These are phyloP conservation scores for Gossypium rotundifolium DNA, from an alignment of 345 rosid species.

Conservation along the genomic window DNA sequence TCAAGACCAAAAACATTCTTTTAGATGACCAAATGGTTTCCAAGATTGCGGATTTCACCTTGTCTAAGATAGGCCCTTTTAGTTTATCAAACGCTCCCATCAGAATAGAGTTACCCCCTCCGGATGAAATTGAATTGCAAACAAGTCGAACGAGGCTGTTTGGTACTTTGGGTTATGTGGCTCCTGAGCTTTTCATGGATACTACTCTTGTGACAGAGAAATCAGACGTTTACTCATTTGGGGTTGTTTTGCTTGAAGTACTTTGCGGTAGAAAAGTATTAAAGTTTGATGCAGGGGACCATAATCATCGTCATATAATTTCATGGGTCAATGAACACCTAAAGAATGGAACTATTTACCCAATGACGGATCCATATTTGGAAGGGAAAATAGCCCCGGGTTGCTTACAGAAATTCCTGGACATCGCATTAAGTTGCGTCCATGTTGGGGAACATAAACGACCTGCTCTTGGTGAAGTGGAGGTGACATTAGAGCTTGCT, in stretches of 20 bases:
- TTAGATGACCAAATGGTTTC: neutral
- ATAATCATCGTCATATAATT: neutral
- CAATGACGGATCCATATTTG: neutral
- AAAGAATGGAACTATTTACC: neutral
- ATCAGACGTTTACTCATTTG: slow-evolving; percentile 5
- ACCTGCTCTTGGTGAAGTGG: neutral
- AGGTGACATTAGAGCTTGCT: neutral
- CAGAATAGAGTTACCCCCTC: neutral
- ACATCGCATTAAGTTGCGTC: neutral
- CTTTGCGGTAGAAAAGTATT: neutral
- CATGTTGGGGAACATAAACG: neutral
- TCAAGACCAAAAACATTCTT: neutral
- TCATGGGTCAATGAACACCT: neutral
- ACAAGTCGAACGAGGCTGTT: neutral
- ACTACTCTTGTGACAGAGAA: neutral
- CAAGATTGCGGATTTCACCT: neutral
- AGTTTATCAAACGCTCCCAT: neutral
- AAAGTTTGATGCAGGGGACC: neutral
- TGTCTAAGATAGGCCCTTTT: neutral
- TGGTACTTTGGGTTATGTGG: neutral
- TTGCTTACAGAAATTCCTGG: neutral
- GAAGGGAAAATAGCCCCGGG: neutral
- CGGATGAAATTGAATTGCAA: neutral
- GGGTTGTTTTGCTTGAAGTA: slow-evolving; percentile 6
- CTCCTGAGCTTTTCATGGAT: neutral